phyloP scores from a whole-genome alignment of 2,329 filamentous ascomycete species.

The Ceratocystis albifundus region DNA sequence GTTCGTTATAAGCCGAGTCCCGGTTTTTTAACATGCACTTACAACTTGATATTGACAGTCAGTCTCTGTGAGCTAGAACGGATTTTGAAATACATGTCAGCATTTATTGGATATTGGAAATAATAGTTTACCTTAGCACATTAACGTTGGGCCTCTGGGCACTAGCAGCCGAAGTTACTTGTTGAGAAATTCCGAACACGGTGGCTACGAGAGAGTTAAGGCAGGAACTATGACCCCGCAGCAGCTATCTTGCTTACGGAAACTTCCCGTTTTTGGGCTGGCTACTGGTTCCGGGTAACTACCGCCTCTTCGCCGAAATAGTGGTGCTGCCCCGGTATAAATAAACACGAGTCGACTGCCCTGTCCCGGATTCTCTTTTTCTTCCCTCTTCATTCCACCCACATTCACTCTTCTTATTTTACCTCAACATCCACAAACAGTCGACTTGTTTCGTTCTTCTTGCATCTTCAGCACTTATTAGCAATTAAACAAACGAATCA shows the following conservation, averaged over 20 bases:
- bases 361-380: neutral
- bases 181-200: neutral
- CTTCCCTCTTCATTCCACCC: neutral
- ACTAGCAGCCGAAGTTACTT: neutral
- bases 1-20: neutral
- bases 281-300: neutral
- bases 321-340: conserved; percentile 3
- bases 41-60: neutral
- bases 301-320: neutral
- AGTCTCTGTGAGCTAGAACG: neutral
- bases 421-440: neutral
- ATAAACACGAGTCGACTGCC: neutral
- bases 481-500: neutral
- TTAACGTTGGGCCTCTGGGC: neutral
- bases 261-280: neutral
- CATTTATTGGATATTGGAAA: neutral
- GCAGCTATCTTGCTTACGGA: neutral
- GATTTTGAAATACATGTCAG: neutral
- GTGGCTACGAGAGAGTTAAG: neutral
- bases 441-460: neutral
- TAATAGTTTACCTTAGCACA: neutral
- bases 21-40: neutral
- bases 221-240: neutral
- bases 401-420: neutral
- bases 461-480: neutral